Conservation (phyloP, 1,284 basidiomycete genomes). For the Trametes sp. region DNA sequence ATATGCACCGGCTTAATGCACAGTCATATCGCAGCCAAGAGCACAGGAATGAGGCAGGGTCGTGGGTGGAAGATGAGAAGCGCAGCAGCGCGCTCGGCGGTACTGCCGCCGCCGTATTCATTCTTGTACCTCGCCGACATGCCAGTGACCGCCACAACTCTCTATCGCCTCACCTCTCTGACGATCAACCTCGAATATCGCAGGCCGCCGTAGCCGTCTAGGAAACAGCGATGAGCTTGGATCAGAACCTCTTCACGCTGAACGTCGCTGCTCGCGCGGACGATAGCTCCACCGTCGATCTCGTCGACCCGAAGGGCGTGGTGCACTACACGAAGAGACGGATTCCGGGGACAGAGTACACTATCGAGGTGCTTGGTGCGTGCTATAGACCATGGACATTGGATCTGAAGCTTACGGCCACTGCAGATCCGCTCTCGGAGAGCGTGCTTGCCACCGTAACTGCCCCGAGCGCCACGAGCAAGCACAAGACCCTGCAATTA, state of each 20-base stretch:
- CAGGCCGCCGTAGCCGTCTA: neutral
- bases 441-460: constrained; percentile 70
- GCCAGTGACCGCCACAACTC: constrained; percentile 11
- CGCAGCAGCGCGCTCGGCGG: constrained; percentile 10
- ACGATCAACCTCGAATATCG: neutral
- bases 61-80: neutral
- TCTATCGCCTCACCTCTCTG: constrained; percentile 2
- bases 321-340: constrained; percentile 76
- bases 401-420: neutral
- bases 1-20: neutral
- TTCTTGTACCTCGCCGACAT: constrained; percentile 24
- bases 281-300: constrained; percentile 67
- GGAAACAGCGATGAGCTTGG: constrained; percentile 37
- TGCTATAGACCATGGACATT: neutral
- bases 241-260: constrained; percentile 83
- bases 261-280: constrained; percentile 64
- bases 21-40: neutral
- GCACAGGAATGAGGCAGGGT: neutral
- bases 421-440: constrained; percentile 69
- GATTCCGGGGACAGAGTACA: constrained; percentile 58
- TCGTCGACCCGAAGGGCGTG: constrained; percentile 67
- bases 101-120: constrained; percentile 13
- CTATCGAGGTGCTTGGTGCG: constrained; percentile 71
- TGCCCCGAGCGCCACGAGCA: constrained; percentile 68
- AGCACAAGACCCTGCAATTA: constrained; percentile 76